These are phyloP conservation scores for Fraxinus xanthoxyloides DNA, from an alignment of 305 asterid genomes.

Conservation along the genomic window DNA sequence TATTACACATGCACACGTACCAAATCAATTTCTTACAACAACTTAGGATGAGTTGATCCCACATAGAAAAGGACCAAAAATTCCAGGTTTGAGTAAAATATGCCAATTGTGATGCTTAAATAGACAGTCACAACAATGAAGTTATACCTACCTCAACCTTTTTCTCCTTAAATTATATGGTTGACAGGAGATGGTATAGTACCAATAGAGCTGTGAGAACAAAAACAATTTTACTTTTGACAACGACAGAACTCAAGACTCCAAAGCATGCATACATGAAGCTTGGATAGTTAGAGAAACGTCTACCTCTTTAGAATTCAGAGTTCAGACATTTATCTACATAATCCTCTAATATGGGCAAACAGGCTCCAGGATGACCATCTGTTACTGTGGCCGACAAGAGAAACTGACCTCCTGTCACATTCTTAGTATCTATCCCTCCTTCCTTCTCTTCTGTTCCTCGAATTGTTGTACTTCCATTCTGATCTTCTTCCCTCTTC, in stretches of 20 bases:
- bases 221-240: slow-evolving; percentile 73
- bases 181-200: slow-evolving; percentile 69
- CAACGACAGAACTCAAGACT: slow-evolving; percentile 45
- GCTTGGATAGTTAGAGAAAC: slow-evolving; percentile 39
- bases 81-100: slow-evolving; percentile 23
- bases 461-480: slow-evolving; percentile 32
- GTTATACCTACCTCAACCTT: slow-evolving; percentile 91
- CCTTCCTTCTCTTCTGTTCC: slow-evolving; percentile 77
- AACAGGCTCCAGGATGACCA: slow-evolving; percentile 68
- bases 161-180: slow-evolving; percentile 67
- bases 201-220: slow-evolving; percentile 91
- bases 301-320: slow-evolving; percentile 78
- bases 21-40: slow-evolving; percentile 27
- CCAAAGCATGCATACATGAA: slow-evolving; percentile 56
- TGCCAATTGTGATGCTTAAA: slow-evolving; percentile 29
- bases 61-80: slow-evolving; percentile 28
- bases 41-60: slow-evolving; percentile 28
- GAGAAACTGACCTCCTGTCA: slow-evolving; percentile 82
- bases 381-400: slow-evolving; percentile 52
- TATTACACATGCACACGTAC: slow-evolving; percentile 32
- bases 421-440: slow-evolving; percentile 70
- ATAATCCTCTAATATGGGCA: slow-evolving; percentile 51
- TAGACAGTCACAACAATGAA: slow-evolving; percentile 41
- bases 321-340: slow-evolving; percentile 54
- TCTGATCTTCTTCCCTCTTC: neutral